Base-by-base conservation (phyloP, 768 basidiomycete genomes). In the Hypsizygus marmoreus region DNA sequence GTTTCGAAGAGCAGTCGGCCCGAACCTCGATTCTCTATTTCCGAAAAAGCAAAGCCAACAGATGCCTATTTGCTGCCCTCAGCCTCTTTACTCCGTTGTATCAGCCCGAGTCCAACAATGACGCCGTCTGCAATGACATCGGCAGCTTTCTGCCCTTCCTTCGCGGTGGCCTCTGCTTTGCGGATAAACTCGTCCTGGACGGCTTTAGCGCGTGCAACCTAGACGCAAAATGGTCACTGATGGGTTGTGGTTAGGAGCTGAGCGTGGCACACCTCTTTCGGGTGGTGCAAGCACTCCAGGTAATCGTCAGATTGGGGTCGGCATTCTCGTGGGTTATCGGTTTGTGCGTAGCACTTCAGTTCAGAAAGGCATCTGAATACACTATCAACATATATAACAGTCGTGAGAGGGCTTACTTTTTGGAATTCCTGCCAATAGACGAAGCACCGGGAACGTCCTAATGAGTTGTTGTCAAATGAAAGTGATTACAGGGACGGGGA, bases 381-480 rank as follows among this genome's bases (percentile, higher is more conserved):
- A 30, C 14, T 32, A 11, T 19, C n/a, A 11, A 46, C 12, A 23
- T 33, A 28, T 19, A 29, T 17, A 28, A 54, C 26, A 28, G 17
- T 26, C 22, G 37, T n/a, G 24, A 23, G 12, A 19, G 2, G 36
- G 42, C 59, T 20, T 47, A 86, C 88, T 61, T 84, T 87, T 55
- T 82, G 76, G 70, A 91, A 88, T 66, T 94, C 90, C 60, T 94
- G 92, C 92, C 93, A 95, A 70, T 86, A 91, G 10, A 81, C 75
- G 66, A 94, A 94, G 69, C 94, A 97, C 59, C 90, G 79, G 50
- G 89, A 82, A 53, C 82, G 82, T 56, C 91, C 91, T 93, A 43
- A 25, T 12, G 47, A 28, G 43, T 24, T 29, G 10, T 36, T 7
- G 19, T 31, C 25, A 40, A 20, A 36, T 34, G 19, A 14, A 34